Conservation (phyloP, 331 rosid genomes). For the Malus hybrid region DNA sequence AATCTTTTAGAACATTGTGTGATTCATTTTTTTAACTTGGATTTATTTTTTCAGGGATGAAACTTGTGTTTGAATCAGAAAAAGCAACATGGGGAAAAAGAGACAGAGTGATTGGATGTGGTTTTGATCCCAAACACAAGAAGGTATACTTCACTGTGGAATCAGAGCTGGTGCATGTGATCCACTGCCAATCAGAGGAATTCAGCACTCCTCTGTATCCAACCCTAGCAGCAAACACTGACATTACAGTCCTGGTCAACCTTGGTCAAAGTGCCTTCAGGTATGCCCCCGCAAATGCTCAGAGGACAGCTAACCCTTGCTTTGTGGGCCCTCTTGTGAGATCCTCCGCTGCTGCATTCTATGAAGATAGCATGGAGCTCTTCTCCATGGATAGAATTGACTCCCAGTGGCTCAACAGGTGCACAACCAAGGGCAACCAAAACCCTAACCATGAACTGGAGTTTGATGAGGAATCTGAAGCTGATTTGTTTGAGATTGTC, state of each 20-base stretch:
- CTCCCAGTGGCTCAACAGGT: conserved; percentile 57
- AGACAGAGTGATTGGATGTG: conserved; percentile 83
- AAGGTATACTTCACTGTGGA: conserved; percentile 90
- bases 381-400: conserved; percentile 94
- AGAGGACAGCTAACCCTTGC: conserved; percentile 88
- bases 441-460: conserved; percentile 28
- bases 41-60: conserved; percentile 48
- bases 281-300: conserved; percentile 75
- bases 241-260: conserved; percentile 59
- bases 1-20: neutral
- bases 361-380: conserved; percentile 83
- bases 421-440: conserved; percentile 50
- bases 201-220: conserved; percentile 78
- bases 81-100: conserved; percentile 70
- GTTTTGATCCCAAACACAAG: conserved; percentile 88
- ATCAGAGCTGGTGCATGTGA: conserved; percentile 64
- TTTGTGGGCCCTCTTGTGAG: conserved; percentile 54
- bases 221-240: conserved; percentile 56
- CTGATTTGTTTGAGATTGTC: conserved; percentile 85
- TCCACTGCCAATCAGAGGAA: conserved; percentile 66
- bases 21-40: neutral
- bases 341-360: conserved; percentile 35
- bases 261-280: conserved; percentile 76
- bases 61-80: conserved; percentile 68
- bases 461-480: conserved; percentile 73